These are phyloP conservation scores for Colletotrichum sp. DNA, from an alignment of 2,329 filamentous ascomycete species.

Conservation along the genomic window DNA sequence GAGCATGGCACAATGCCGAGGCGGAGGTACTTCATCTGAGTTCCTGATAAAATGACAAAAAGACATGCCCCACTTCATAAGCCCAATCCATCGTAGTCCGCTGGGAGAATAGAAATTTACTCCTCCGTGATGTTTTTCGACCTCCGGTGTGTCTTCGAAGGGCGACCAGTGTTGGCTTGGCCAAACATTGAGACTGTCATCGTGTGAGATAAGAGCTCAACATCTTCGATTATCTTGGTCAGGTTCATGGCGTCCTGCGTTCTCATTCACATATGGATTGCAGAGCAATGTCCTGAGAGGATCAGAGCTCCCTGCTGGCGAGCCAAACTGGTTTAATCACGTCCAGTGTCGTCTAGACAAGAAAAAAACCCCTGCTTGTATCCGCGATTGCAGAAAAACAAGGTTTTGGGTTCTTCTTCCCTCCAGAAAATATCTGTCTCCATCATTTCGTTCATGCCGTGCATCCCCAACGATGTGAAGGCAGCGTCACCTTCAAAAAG, in stretches of 20 bases:
- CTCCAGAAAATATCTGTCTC: background rate
- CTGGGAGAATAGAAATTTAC: background rate
- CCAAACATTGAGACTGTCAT: background rate
- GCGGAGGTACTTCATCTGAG: accelerated
- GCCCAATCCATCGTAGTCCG: accelerated
- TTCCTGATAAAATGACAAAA: background rate
- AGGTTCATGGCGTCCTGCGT: background rate
- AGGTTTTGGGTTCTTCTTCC: background rate
- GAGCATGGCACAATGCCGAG: background rate
- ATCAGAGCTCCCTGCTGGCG: background rate
- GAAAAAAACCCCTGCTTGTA: background rate
- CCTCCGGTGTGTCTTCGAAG: background rate
- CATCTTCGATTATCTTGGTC: background rate
- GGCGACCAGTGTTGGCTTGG: background rate
- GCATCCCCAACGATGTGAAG: background rate
- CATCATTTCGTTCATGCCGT: background rate
- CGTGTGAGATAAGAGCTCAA: background rate
- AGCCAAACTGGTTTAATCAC: background rate
- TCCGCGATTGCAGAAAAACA: background rate
- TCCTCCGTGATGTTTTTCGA: background rate
- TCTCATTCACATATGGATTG: background rate
- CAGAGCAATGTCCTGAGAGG: background rate
- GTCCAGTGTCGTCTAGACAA: background rate
- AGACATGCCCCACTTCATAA: background rate
- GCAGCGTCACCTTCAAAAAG: background rate